These are phyloP conservation scores for Trichoderma cornu-damae DNA, from an alignment of 2,329 filamentous ascomycete species.

Conservation along the genomic window DNA sequence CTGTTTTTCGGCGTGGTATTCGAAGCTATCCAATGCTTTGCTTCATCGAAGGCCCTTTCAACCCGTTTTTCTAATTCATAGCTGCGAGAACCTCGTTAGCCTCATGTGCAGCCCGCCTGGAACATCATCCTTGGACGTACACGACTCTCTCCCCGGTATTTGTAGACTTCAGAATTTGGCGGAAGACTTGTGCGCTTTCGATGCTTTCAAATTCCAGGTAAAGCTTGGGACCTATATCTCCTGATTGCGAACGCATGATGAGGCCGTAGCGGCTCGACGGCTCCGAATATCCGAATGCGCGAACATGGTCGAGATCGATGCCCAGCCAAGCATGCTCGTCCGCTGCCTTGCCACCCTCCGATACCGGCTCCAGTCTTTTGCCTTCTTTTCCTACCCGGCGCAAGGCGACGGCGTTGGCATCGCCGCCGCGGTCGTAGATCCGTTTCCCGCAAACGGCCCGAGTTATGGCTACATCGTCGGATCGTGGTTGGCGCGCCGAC, in stretches of 20 bases:
- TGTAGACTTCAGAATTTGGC: background rate
- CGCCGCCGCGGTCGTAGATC: slow-evolving; percentile 6
- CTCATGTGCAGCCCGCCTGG: background rate
- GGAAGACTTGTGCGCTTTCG: background rate
- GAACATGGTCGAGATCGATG: slow-evolving; percentile 21
- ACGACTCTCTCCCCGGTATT: background rate
- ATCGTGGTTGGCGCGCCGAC: background rate
- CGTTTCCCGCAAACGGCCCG: slow-evolving; percentile 27
- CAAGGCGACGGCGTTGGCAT: slow-evolving; percentile 1
- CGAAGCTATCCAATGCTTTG: slow-evolving; percentile 1
- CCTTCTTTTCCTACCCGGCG: background rate
- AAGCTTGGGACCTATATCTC: slow-evolving; percentile 16
- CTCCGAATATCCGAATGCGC: slow-evolving; percentile 19
- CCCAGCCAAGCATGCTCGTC: slow-evolving; percentile 23
- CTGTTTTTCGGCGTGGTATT: background rate
- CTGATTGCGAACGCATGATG: slow-evolving; percentile 24
- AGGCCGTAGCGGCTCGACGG: slow-evolving; percentile 21
- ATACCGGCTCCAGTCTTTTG: slow-evolving; percentile 12
- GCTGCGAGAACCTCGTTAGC: background rate
- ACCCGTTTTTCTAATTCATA: background rate
- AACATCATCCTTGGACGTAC: background rate
- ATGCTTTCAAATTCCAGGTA: slow-evolving; percentile 23
- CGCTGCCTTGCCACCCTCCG: background rate
- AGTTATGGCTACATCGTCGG: slow-evolving; percentile 17
- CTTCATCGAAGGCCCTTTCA: slow-evolving; percentile 12